Conservation (phyloP, 768 basidiomycete species). For the Cystofilobasidium macerans region DNA sequence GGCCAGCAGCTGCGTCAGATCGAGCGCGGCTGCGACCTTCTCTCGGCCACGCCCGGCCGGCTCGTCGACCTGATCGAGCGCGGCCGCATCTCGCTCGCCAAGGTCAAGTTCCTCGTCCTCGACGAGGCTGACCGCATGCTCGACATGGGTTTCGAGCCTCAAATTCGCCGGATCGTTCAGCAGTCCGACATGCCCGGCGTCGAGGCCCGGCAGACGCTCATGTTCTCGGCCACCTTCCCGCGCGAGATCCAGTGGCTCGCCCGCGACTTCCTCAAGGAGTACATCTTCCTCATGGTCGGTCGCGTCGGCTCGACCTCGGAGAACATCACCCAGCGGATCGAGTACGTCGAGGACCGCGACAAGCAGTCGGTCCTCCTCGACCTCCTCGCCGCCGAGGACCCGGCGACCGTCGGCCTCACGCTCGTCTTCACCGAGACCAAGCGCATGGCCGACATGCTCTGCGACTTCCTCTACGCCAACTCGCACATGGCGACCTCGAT, state of each 20-base stretch:
- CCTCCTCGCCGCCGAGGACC: conserved; percentile 65
- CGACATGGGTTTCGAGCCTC: conserved; percentile 99
- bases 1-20: conserved; percentile 84
- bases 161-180: conserved; percentile 95
- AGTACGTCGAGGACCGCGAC: conserved; percentile 93
- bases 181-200: conserved; percentile 97
- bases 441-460: conserved; percentile 96
- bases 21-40: conserved; percentile 91
- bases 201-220: conserved; percentile 85
- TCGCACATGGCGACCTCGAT: conserved; percentile 86
- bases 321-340: conserved; percentile 98
- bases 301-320: conserved; percentile 97
- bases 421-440: conserved; percentile 99
- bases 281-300: conserved; percentile 88
- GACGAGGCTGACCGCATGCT: conserved; percentile 99
- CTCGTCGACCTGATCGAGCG: conserved; percentile 97
- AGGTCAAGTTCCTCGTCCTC: conserved; percentile 93
- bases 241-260: conserved; percentile 79
- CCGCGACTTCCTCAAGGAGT: conserved; percentile 92
- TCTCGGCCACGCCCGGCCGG: conserved; percentile 93
- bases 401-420: conserved; percentile 52
- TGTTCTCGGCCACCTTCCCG: conserved; percentile 99
- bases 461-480: conserved; percentile 81
- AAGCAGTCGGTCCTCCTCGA: conserved; percentile 95
- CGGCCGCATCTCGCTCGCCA: conserved; percentile 87